Base-by-base conservation (phyloP, 306 rosid species). In the Vigna nakashimae region DNA sequence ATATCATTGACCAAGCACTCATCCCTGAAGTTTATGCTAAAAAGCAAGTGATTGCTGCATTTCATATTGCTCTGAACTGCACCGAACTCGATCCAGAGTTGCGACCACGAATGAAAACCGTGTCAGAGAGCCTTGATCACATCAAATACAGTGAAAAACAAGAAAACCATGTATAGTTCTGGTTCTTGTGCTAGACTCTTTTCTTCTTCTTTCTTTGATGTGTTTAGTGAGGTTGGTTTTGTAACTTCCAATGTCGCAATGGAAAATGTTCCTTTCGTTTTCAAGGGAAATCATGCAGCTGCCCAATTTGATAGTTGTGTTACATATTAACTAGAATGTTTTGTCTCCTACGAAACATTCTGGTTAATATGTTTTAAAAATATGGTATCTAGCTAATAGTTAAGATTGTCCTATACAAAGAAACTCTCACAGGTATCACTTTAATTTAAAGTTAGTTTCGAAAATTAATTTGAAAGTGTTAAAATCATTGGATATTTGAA, bases 61-160 rank as follows among this genome's bases (percentile, higher is more conserved):
- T 92, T 66, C 96, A 92, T 51, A 69, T 90, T 65, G 96, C 98
- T 50, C 86, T 92, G 2, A 90, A 84, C 68, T 92, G 98, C 87
- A 90, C 96, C 2, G 98, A 90, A 81, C 86, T 85, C 0, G 98
- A 92, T 65, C 88, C 96, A 0, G 98, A 92, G 66, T 16, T 90
- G 76, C 93, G 98, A 1, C 96, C 98, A 3, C 84, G 98, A 76
- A 92, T 92, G 92, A 83, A 83, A 85, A 85, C 82, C 0, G 94
- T 92, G 46, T 90, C 91, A 0, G 96, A 90, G 83, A 88, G 86
- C 82, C 94, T 92, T 46, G 98, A 89, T 84, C 82, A 86, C 24
- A 84, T 92, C 79, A 83, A 77, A 43, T 73, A 64, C 90, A 81
- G 46, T 78, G 87, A 82, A 40, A 43, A 69, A 36, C 71, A 56